Evolutionary conservation across 768 basidiomycete genomes (phyloP), one percentile per base, ranked within the genome.

Genomic region (Russula virescens): DNA sequence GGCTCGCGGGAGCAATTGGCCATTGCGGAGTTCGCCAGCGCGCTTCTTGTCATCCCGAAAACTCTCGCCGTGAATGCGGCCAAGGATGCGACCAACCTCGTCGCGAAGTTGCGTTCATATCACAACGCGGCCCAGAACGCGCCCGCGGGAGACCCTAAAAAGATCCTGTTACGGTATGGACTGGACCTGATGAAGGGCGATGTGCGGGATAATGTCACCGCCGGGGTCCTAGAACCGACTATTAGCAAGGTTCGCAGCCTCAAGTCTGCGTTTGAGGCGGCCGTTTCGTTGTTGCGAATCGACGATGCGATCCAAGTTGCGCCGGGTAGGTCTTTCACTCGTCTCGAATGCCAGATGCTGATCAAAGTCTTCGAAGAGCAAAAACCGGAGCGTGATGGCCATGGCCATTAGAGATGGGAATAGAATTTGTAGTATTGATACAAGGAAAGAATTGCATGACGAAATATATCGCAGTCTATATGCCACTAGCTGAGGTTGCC

Each of bases 1-100:
- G 97, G 96, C 51, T 99, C 97, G 23, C 83, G 97, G 68, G 97
- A 99, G 76, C 97, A 99, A 73, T 80, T 99, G 56, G 97, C 97
- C 21, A 98, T 99, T 70, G 97, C 95, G n/a, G 97, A 99, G 74
- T 99, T 99, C 73, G 97, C 97, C 23, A 80, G 81, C 64, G 90
- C 97, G 14, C 80, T 99, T 60, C 80, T 99, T 46, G 84, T 94
- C 18, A 99, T 99, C 69, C 97, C 97, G 50, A 98, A 98, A 77
- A 94, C 89, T 21, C 87, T 99, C 38, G 88, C 97, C 3, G 91
- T 98, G 56, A 99, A 99, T 73, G 97, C 97, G 46, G 97, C 97
- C 45, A 98, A 98, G 71, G 97, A 99, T 73, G 94, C 95, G 42
- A 98, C 96, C 1, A 93, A 98, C 60, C 84, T 99, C 21, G 94